A percentile compares a stretch with the other conserved stretches of the same genome.
Conservation (phyloP, 1,284 basidiomycete species). For the Cryptococcus sp. region DNA sequence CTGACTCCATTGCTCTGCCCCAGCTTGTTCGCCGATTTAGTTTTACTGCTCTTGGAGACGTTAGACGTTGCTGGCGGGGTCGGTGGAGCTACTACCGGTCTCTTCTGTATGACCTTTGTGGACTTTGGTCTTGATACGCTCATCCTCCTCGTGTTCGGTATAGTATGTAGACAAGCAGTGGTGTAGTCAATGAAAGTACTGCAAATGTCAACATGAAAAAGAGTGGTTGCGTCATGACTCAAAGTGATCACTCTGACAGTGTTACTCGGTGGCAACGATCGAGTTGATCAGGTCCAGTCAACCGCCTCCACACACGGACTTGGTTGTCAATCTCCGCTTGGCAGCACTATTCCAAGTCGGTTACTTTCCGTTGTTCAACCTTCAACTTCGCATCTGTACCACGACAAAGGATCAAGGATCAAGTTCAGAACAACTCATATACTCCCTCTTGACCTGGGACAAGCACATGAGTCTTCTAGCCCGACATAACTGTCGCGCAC, state of each 20-base stretch:
- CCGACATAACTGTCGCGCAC: too few relatives aligned
- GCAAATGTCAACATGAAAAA: not conserved
- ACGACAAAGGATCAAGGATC: too few relatives aligned
- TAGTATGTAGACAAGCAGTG: not conserved
- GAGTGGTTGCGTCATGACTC: conserved; percentile 1
- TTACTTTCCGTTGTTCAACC: too few relatives aligned
- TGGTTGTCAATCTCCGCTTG: too few relatives aligned
- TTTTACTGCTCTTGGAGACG: not conserved
- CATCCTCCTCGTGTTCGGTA: conserved; percentile 1
- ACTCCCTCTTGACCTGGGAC: too few relatives aligned
- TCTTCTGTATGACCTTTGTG: conserved; percentile 15
- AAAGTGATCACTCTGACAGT: not conserved
- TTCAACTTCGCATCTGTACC: too few relatives aligned
- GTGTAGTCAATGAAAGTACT: not conserved
- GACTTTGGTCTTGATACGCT: conserved; percentile 20
- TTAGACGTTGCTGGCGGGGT: conserved; percentile 6
- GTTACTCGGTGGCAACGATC: not conserved
- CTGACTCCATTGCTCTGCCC: conserved; percentile 3
- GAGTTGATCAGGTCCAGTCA: not conserved
- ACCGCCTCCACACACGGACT: not conserved
- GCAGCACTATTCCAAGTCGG: too few relatives aligned
- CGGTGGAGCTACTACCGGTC: conserved; percentile 5
- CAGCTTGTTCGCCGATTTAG: not conserved
- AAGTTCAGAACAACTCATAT: too few relatives aligned
- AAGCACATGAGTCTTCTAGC: too few relatives aligned